These are phyloP conservation scores for Fraxinus xanthoxyloides DNA, from an alignment of 305 asterid genomes.

Conservation along the genomic window DNA sequence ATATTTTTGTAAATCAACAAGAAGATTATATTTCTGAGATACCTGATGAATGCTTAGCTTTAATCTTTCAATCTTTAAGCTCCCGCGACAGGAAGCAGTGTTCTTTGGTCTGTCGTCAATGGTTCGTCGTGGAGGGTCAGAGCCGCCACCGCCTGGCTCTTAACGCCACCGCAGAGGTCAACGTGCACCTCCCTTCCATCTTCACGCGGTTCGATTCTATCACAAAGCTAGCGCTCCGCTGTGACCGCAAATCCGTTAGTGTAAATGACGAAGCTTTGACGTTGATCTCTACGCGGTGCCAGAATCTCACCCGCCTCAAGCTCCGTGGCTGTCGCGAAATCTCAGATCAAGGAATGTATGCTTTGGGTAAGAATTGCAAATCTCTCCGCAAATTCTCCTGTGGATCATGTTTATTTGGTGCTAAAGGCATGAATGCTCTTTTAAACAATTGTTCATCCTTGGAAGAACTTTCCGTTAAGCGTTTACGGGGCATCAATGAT, in stretches of 20 bases:
- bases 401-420: slow-evolving; percentile 27
- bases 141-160: slow-evolving; percentile 31
- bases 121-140: slow-evolving; percentile 32
- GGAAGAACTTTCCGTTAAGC: slow-evolving; percentile 31
- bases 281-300: slow-evolving; percentile 20
- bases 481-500: slow-evolving; percentile 19
- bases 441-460: slow-evolving; percentile 24
- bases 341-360: slow-evolving; percentile 28
- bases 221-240: slow-evolving; percentile 30
- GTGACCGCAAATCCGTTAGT: slow-evolving; percentile 26
- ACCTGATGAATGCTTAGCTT: slow-evolving; percentile 31
- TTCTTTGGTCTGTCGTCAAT: slow-evolving; percentile 31
- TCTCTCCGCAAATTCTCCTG: slow-evolving; percentile 31
- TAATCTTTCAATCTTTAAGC: slow-evolving; percentile 27
- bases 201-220: slow-evolving; percentile 29
- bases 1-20: not conserved
- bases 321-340: slow-evolving; percentile 33
- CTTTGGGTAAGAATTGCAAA: slow-evolving; percentile 27
- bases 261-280: slow-evolving; percentile 24
- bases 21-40: slow-evolving; percentile 20
- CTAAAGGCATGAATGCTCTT: slow-evolving; percentile 33
- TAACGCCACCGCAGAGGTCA: slow-evolving; percentile 21
- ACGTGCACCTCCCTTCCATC: slow-evolving; percentile 5
- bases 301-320: slow-evolving; percentile 28
- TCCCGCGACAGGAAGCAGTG: slow-evolving; percentile 32